phyloP scores from a whole-genome alignment of 176 grass and related monocot species.

The Dactylis glomerata region DNA sequence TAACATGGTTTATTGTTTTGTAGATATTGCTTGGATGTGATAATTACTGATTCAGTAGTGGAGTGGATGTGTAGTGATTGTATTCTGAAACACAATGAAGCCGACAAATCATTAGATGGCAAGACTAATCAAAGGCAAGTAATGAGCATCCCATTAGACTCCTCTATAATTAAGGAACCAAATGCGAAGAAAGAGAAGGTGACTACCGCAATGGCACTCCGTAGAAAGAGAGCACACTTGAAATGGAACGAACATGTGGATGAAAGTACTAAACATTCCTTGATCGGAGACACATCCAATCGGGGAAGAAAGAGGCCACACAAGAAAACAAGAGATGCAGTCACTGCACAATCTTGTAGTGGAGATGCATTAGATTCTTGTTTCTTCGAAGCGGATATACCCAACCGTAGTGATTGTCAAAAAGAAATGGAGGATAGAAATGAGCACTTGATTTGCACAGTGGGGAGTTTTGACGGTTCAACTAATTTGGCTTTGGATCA shows the following conservation, averaged over 20 bases:
- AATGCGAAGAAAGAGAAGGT: neutral
- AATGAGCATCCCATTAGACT: neutral
- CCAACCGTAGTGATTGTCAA: neutral
- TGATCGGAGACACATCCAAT: neutral
- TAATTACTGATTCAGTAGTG: neutral
- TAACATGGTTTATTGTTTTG: constrained; percentile 20
- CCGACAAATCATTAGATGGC: neutral
- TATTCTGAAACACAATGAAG: neutral
- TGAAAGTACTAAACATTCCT: neutral
- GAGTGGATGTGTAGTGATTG: constrained; percentile 28
- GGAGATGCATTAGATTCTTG: neutral
- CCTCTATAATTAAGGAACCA: neutral
- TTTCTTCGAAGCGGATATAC: neutral
- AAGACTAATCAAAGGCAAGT: neutral
- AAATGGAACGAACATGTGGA: neutral
- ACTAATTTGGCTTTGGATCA: constrained; percentile 2
- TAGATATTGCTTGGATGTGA: constrained; percentile 32
- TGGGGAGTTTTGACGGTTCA: neutral
- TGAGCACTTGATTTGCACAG: neutral
- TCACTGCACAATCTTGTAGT: neutral
- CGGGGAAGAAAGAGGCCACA: neutral
- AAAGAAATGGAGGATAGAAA: constrained; percentile 9
- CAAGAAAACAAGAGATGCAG: constrained; percentile 7
- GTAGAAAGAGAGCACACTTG: neutral
- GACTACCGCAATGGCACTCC: neutral